Conservation (phyloP, 2,329 filamentous ascomycete species). For the Diatrype stigma region DNA sequence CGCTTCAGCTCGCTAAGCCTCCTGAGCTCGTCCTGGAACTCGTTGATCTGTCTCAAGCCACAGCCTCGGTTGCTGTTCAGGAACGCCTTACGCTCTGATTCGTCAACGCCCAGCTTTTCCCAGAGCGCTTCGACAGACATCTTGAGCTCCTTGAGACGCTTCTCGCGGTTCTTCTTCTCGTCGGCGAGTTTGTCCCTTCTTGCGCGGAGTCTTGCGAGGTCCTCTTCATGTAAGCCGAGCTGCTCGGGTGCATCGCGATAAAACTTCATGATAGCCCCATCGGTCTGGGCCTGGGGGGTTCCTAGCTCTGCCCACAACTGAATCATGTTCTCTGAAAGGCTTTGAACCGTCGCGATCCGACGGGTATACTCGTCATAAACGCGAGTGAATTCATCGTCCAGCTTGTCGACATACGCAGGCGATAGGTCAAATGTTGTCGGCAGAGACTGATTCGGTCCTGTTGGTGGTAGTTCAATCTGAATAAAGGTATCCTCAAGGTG, state of each 20-base stretch:
- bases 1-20: slow-evolving; percentile 88
- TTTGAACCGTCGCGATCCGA: slow-evolving; percentile 71
- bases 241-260: slow-evolving; percentile 91
- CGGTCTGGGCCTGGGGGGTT: slow-evolving; percentile 88
- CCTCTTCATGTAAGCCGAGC: slow-evolving; percentile 84
- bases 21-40: slow-evolving; percentile 86
- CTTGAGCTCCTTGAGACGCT: slow-evolving; percentile 70
- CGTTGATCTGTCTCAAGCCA: slow-evolving; percentile 86
- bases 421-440: slow-evolving; percentile 90
- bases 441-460: slow-evolving; percentile 68
- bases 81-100: slow-evolving; percentile 79
- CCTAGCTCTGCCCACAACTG: slow-evolving; percentile 94
- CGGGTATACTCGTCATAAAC: slow-evolving; percentile 96
- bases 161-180: slow-evolving; percentile 84
- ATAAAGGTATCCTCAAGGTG: slow-evolving; percentile 91
- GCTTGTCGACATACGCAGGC: slow-evolving; percentile 75
- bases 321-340: slow-evolving; percentile 78
- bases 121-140: slow-evolving; percentile 79
- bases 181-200: slow-evolving; percentile 80
- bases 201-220: slow-evolving; percentile 65
- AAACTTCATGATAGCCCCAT: slow-evolving; percentile 79
- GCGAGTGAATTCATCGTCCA: slow-evolving; percentile 87
- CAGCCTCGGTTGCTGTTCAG: slow-evolving; percentile 84
- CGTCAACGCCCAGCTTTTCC: slow-evolving; percentile 81
- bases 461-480: slow-evolving; percentile 79